phyloP scores from a whole-genome alignment of 2,329 filamentous ascomycete genomes.

The Blastomyces parvus region DNA sequence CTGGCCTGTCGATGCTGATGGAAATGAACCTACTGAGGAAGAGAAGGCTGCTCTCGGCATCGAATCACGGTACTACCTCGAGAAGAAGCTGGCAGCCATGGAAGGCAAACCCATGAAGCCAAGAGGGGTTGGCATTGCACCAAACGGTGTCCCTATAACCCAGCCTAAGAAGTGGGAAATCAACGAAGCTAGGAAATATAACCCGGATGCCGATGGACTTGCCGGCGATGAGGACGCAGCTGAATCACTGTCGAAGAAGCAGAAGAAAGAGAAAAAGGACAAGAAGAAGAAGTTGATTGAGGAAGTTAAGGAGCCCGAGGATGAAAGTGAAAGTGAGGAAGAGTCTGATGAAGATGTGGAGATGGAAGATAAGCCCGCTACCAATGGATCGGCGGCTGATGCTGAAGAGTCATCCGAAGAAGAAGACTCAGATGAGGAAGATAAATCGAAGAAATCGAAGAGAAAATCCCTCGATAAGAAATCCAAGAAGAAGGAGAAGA shows the following conservation, averaged over 20 bases:
- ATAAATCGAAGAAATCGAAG: constrained; percentile 15
- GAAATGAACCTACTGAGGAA: constrained; percentile 66
- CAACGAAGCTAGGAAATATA: constrained; percentile 91
- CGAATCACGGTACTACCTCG: constrained; percentile 40
- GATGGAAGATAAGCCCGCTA: constrained; percentile 22
- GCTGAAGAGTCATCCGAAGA: constrained; percentile 20
- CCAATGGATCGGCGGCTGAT: constrained; percentile 16
- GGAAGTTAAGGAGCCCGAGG: constrained; percentile 26
- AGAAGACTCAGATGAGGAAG: constrained; percentile 19
- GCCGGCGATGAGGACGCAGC: constrained; percentile 53
- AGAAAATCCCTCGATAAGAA: constrained; percentile 8
- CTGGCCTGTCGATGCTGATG: constrained; percentile 59
- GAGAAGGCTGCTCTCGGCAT: constrained; percentile 76
- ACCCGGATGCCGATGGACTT: constrained; percentile 82
- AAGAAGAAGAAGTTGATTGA: constrained; percentile 38
- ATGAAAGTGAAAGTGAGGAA: constrained; percentile 40
- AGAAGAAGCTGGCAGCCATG: constrained; percentile 46
- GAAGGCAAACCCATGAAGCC: constrained; percentile 84
- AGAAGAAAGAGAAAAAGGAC: constrained; percentile 31
- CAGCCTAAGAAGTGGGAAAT: constrained; percentile 75
- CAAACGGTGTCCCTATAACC: constrained; percentile 55
- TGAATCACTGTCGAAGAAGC: constrained; percentile 31
- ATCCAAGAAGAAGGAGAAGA: constrained; percentile 30
- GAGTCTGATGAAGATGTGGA: constrained; percentile 31
- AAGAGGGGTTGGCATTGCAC: constrained; percentile 63